Conservation (phyloP, 768 basidiomycete species). For the Roridomyces roridus region DNA sequence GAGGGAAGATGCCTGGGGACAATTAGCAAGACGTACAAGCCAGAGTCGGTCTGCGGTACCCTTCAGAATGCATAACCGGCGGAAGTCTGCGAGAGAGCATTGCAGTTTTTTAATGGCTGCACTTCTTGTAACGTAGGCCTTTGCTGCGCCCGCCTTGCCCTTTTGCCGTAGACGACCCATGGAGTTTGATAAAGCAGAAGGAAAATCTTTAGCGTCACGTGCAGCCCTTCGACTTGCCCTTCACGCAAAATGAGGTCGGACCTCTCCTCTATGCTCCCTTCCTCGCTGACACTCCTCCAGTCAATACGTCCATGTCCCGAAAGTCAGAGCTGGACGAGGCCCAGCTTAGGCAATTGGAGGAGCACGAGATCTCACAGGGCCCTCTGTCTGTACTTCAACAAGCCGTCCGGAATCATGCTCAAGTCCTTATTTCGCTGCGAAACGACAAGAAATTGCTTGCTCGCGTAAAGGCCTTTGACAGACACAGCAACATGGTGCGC, state of each 20-base stretch:
- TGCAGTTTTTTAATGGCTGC: conserved; percentile 94
- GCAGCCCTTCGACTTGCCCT: not conserved
- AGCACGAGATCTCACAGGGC: conserved; percentile 99
- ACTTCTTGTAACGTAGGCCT: conserved; percentile 90
- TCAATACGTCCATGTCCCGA: conserved; percentile 96
- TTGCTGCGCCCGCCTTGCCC: conserved; percentile 90
- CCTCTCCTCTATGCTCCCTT: not conserved
- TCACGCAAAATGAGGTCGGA: conserved; percentile 19
- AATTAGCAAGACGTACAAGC: conserved; percentile 17
- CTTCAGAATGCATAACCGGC: conserved; percentile 96
- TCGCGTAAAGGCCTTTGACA: conserved; percentile 97
- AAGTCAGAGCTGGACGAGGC: conserved; percentile 98
- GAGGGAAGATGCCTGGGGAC: conserved; percentile 88
- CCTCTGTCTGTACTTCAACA: conserved; percentile 96
- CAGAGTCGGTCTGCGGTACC: conserved; percentile 53
- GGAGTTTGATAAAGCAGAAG: not conserved
- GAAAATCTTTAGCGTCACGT: not conserved
- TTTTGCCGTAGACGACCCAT: conserved; percentile 86
- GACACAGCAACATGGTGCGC: conserved; percentile 97
- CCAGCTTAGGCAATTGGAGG: conserved; percentile 93
- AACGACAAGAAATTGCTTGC: conserved; percentile 98
- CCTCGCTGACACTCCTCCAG: conserved; percentile 46
- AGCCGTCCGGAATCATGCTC: conserved; percentile 96
- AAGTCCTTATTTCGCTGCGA: conserved; percentile 94
- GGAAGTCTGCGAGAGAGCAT: conserved; percentile 95